Base-by-base conservation (phyloP, 805 yeast genomes). In the Pichia exigua region DNA sequence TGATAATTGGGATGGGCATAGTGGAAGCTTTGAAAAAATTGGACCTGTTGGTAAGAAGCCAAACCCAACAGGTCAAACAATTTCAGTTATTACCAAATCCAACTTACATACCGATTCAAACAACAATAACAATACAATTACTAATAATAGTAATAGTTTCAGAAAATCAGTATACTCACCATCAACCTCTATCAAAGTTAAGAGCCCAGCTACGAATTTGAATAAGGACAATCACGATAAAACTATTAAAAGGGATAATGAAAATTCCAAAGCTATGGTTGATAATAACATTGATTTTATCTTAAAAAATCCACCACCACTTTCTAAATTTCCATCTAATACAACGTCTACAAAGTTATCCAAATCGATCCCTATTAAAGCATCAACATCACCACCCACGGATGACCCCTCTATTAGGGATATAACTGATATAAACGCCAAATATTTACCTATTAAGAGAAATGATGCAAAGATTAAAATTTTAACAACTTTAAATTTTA, bases 401-500 rank as follows among this genome's bases (percentile, higher is more conserved):
- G 12, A 9, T 30, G n/a, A 13, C 3, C n/a, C 7, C 17, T 30
- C 35, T 13, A 3, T 24, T n/a, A 17, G 8, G 24, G 47, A 45
- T n/a, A 22, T 12, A 22, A 15, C 46, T 8, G 44, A 32, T 4
- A 27, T 73, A 18, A 75, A 70, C 44, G 60, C 62, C 30, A 72
- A 66, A 55, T 74, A 58, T 53, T 68, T 62, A 57, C 83, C 73
- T 0, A n/a, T 17, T 35, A 55, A 48, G 22, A 61, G 60, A 48
- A 62, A 52, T 22, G 57, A 56, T 48, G 66, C 60, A 47, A 65
- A 65, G 3, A 70, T 69, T 41, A 60, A 60, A 13, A 67, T 87
- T 4, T 66, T 90, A 47, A 78, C 79, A 0, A 84, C 96, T 0
- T 65, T 67, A n/a, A 91, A 91, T 62, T 83, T 83, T 57, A 59